These are phyloP conservation scores for Corymbia maculata DNA, from an alignment of 345 rosid species.

Conservation along the genomic window DNA sequence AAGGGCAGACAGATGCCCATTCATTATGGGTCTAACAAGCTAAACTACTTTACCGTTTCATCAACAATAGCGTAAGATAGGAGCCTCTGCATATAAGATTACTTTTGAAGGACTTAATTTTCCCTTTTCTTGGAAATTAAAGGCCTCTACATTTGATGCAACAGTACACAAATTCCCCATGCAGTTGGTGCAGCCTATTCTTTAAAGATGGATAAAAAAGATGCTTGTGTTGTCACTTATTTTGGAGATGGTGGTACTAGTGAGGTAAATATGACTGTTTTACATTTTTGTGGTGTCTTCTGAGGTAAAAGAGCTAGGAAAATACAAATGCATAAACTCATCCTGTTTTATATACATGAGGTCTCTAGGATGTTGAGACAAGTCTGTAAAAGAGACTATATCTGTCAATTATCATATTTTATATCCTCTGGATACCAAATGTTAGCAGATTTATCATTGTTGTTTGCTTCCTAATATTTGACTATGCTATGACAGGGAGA, in stretches of 20 bases:
- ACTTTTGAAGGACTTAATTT: not conserved
- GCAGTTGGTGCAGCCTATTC: conserved; percentile 93
- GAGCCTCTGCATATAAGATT: not conserved
- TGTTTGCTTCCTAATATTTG: not conserved
- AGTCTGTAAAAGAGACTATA: not conserved
- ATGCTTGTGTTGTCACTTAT: conserved; percentile 66
- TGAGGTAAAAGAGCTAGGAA: not conserved
- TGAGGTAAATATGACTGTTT: conserved; percentile 33
- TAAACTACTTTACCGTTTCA: conserved; percentile 42
- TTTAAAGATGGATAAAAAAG: conserved; percentile 63
- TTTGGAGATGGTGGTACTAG: conserved; percentile 84
- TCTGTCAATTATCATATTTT: not conserved
- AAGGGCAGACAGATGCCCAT: conserved; percentile 63
- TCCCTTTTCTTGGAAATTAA: not conserved
- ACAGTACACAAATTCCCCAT: conserved; percentile 74
- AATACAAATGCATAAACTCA: not conserved
- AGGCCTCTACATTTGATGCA: not conserved
- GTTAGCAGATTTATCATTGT: not conserved
- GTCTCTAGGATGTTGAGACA: not conserved
- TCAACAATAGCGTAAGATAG: conserved; percentile 49
- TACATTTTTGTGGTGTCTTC: not conserved
- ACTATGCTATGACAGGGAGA: conserved; percentile 47
- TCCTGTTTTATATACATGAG: not conserved
- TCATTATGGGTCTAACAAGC: conserved; percentile 48
- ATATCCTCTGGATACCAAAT: not conserved